Evolutionary conservation across 805 yeast species (phyloP), one percentile per base, ranked within the genome.

Genomic region (Jamesozyma hellenica): DNA sequence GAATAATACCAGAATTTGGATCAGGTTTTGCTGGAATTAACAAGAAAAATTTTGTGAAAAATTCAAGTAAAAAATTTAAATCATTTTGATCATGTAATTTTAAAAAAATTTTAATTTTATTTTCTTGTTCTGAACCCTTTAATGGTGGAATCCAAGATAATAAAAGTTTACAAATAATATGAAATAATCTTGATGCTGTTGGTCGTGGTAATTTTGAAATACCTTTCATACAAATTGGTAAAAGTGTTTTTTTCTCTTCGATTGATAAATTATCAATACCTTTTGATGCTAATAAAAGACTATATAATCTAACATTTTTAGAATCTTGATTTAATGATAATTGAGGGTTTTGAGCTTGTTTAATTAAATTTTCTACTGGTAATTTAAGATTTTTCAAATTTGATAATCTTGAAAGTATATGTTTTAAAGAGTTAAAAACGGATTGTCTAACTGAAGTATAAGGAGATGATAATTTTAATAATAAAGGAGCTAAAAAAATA

Each of bases 401-500:
- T 39, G 74, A 72, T 40, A 84, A 63, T 38, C 95, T 68, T 0
- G 85, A 77, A 38, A 82, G 68, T 12, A 85, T 52, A 53, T 83
- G 79, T 43, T 77, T 77, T 29, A 86, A 67, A 10, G 80, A 72
- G 46, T 77, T 75, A 26, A 81, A 65, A 2, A 88, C 79, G 29
- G 81, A 79, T 21, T 71, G 64, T 44, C 92, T 70, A 1, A 83
- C 95, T 13, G 72, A 63, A 0, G 67, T 63, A 56, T 82, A 73
- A 3, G 79, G 72, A 13, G 96, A 86, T 2, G 81, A 74, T 38
- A 88, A 67, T 55, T 90, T 90, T 45, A 88, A 64, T 28, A 90
- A 61, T 21, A 90, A 55, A 1, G 98, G 96, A 1, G 85, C 70
- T 32, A 90, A 66, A 52, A 81, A 90, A 1, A 73, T 60, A 10